phyloP scores from a whole-genome alignment of 192 early-diverging fungal genomes.

The Glomus cerebriforme region DNA sequence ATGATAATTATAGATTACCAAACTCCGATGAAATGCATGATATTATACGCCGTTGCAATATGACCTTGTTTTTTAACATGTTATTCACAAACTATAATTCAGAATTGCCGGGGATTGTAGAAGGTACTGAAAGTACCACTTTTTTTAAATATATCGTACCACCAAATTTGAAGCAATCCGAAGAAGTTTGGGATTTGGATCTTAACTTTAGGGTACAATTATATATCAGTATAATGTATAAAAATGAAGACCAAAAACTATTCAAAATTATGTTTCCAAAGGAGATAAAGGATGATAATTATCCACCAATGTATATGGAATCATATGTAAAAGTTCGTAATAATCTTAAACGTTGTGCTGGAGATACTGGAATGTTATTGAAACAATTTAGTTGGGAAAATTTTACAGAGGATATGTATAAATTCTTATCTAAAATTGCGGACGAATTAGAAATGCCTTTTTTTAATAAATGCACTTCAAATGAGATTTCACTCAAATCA shows the following conservation, averaged over 20 bases:
- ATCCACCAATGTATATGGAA: not conserved
- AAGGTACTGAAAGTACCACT: not conserved
- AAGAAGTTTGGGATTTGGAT: not conserved
- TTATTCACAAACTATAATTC: not conserved
- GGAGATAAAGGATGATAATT: no score
- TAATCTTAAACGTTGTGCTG: not conserved
- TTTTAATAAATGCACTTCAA: not conserved
- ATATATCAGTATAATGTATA: not conserved
- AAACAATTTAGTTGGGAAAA: not conserved
- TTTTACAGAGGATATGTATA: not conserved
- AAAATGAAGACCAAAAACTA: not conserved
- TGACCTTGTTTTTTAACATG: not conserved
- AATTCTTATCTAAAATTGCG: not conserved
- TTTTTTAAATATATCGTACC: not conserved
- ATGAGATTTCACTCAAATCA: not conserved
- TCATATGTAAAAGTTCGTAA: not conserved
- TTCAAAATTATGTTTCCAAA: not conserved
- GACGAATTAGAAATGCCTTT: not conserved
- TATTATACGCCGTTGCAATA: not conserved
- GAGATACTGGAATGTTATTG: not conserved
- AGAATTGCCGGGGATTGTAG: not conserved
- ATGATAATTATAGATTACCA: not conserved
- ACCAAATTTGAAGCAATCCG: not conserved
- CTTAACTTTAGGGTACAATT: not conserved
- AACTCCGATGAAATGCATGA: not conserved